Conservation (phyloP, 768 basidiomycete species). For the Gautieria morchelliformis region DNA sequence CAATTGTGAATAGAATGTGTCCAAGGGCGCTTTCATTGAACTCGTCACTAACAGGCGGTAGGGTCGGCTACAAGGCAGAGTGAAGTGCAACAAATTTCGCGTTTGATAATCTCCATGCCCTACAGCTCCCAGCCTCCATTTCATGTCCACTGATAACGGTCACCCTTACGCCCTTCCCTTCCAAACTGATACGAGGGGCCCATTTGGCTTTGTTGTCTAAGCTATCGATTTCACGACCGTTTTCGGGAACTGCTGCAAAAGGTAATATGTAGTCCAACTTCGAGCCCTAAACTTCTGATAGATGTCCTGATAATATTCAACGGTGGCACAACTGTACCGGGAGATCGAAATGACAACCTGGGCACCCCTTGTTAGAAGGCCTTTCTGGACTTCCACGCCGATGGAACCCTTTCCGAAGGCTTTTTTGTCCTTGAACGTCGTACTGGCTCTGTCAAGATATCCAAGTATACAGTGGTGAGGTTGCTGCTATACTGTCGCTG, state of each 20-base stretch:
- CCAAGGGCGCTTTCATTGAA: no score
- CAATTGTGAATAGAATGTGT: no score
- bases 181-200: constrained; percentile 97
- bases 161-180: no score
- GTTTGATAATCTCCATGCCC: no score
- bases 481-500: constrained; percentile 98
- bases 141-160: no score
- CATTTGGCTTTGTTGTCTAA: constrained; percentile 96
- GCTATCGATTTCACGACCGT: constrained; percentile 95
- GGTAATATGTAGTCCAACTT: constrained; percentile 98
- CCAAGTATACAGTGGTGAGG: constrained; percentile 89
- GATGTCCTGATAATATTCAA: constrained; percentile 97
- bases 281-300: constrained; percentile 93
- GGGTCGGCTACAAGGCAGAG: no score
- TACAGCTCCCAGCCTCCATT: no score
- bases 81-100: no score
- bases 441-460: constrained; percentile 94
- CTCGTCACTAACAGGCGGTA: no score
- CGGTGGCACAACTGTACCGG: constrained; percentile 88
- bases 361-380: constrained; percentile 90
- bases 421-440: constrained; percentile 98
- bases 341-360: constrained; percentile 97
- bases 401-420: constrained; percentile 97
- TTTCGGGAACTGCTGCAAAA: constrained; percentile 97
- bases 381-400: constrained; percentile 95